Evolutionary conservation across 495 filamentous ascomycete species (phyloP), one percentile per base, ranked within the genome.

Genomic region (Echria macrotheca): DNA sequence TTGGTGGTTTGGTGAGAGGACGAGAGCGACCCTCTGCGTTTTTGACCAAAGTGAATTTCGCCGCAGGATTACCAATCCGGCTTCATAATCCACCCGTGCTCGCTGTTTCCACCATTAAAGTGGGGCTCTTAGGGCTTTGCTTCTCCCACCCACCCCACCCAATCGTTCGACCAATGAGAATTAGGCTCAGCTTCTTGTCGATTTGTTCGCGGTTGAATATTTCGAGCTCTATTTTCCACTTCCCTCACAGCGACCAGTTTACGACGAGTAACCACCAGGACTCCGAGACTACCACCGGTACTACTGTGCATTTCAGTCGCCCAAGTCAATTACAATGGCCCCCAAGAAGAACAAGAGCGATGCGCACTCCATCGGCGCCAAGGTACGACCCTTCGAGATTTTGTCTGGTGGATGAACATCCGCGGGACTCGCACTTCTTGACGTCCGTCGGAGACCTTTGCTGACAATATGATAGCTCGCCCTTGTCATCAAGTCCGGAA

Each of bases 401-500:
- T 31, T 31, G n/a, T n/a, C n/a, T n/a, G n/a, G n/a, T n/a, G n/a
- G n/a, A n/a, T n/a, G n/a, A n/a, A 43, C 9, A 7, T 19, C 2
- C 21, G 11, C 2, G 2, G 19, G 10, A 49, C 14, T 22, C 8
- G 14, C 4, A 31, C 25, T 11, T 11, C n/a, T 1, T 44, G 22
- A 22, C n/a, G n/a, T n/a, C n/a, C n/a, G 25, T 36, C 22, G 14
- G n/a, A 37, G 36, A 50, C 35, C 28, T 7, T 40, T 23, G 26
- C 49, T 59, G 35, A 53, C 38, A 15, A 11, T 9, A 1, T 14
- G n/a, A 47, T 57, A 70, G 60, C 77, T 93, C 56, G 87, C 87
- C 65, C 82, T 96, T 71, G 91, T 96, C 52, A 93, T 96, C 86
- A 96, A 95, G 81, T 87, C 83, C 51, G 91, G 90, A 60, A 95